A percentile compares a stretch with the other conserved stretches of the same genome.
These are phyloP conservation scores for Colletotrichum brevisporum DNA, from an alignment of 2,329 filamentous ascomycete species.

Conservation along the genomic window DNA sequence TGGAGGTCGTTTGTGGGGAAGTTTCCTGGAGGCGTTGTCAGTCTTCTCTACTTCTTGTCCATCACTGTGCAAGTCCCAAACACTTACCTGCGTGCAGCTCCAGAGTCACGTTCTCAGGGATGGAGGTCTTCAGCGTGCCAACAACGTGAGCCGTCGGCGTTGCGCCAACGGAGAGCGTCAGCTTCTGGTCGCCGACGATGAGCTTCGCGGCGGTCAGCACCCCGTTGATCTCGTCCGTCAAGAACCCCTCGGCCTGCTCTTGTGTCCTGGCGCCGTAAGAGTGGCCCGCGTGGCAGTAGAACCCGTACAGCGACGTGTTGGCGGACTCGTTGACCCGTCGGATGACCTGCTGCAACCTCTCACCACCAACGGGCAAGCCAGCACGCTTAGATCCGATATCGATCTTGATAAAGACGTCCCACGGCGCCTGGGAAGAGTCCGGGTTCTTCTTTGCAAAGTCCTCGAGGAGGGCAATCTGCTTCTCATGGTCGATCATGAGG, in stretches of 20 bases:
- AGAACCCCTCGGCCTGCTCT: conserved; percentile 48
- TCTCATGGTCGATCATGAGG: conserved; percentile 55
- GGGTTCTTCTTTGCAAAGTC: conserved; percentile 28
- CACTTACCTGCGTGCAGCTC: conserved; percentile 53
- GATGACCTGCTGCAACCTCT: conserved; percentile 47
- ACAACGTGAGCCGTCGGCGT: conserved; percentile 55
- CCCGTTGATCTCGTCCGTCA: conserved; percentile 49
- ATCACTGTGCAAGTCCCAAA: no score
- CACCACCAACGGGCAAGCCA: conserved; percentile 47
- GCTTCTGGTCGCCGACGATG: conserved; percentile 43
- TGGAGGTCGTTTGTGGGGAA: conserved; percentile 56
- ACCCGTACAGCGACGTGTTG: conserved; percentile 50
- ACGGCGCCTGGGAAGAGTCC: conserved; percentile 40
- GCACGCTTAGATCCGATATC: conserved; percentile 54
- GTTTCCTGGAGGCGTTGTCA: conserved; percentile 45
- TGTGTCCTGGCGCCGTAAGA: conserved; percentile 52
- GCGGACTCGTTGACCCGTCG: conserved; percentile 46
- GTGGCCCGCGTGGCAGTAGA: conserved; percentile 56
- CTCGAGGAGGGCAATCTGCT: conserved; percentile 51
- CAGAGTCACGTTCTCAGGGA: conserved; percentile 50
- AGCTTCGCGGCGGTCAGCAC: conserved; percentile 50
- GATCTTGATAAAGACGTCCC: conserved; percentile 55
- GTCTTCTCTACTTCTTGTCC: no score
- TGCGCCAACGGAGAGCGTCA: conserved; percentile 52
- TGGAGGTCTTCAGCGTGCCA: conserved; percentile 46